phyloP scores from a whole-genome alignment of 1,139 yeast species.

The Candida sanyaensis region DNA sequence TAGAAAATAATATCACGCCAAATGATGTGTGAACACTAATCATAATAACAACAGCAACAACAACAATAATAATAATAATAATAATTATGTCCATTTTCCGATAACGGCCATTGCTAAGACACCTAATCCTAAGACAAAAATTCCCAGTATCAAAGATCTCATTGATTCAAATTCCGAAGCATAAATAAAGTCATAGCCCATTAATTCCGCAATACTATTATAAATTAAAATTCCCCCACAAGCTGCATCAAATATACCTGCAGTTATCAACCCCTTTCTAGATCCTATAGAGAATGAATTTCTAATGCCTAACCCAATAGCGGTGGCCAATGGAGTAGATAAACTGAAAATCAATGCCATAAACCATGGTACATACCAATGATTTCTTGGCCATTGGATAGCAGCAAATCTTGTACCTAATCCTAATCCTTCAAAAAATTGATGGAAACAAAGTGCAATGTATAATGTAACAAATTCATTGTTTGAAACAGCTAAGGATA shows the following conservation, averaged over 20 bases:
- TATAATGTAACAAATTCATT: constrained; percentile 37
- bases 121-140: constrained; percentile 30
- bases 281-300: constrained; percentile 35
- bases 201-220: constrained; percentile 40
- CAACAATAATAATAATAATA: too few species aligned
- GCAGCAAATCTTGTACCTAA: constrained; percentile 43
- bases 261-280: constrained; percentile 32
- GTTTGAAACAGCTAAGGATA: constrained; percentile 41
- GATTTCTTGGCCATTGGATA: constrained; percentile 34
- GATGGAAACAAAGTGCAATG: constrained; percentile 42
- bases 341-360: constrained; percentile 32
- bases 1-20: too few species aligned
- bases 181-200: constrained; percentile 41
- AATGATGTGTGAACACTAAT: too few species aligned
- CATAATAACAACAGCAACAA: too few species aligned
- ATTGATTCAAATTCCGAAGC: constrained; percentile 26
- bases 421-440: constrained; percentile 44
- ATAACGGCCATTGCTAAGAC: constrained; percentile 44
- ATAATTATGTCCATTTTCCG: constrained; percentile 41
- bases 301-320: constrained; percentile 39
- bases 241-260: constrained; percentile 38
- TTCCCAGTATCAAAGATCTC: constrained; percentile 24
- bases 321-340: constrained; percentile 39
- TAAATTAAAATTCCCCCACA: constrained; percentile 44
- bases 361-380: constrained; percentile 34